phyloP scores from a whole-genome alignment of 2,329 filamentous ascomycete genomes.

The Aspergillus aculeatus region DNA sequence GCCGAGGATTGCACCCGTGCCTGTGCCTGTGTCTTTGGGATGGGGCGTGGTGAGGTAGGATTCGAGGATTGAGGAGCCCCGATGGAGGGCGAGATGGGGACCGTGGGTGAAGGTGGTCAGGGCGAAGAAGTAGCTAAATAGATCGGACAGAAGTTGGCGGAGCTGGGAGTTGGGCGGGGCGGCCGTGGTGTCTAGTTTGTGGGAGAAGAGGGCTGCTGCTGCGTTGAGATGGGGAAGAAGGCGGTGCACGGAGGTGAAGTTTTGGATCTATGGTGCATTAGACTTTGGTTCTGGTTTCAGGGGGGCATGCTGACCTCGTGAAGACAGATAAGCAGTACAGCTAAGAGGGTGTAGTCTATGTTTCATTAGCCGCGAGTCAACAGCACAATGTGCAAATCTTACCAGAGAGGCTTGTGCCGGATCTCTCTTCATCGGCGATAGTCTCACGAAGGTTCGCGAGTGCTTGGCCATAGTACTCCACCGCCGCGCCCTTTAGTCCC shows the following conservation, averaged over 20 bases:
- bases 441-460: neutral
- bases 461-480: conserved; percentile 8
- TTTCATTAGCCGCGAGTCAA: neutral
- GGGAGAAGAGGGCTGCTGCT: conserved; percentile 6
- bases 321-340: conserved; percentile 8
- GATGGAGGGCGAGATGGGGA: neutral
- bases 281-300: neutral
- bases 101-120: conserved; percentile 6
- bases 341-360: conserved; percentile 7
- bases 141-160: conserved; percentile 1
- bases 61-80: conserved; percentile 1
- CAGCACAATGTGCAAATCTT: neutral
- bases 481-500: neutral
- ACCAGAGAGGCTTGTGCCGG: neutral
- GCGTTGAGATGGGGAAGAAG: conserved; percentile 12
- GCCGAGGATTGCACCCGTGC: conserved; percentile 2
- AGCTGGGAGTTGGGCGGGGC: neutral
- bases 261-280: conserved; percentile 6
- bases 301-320: conserved; percentile 2
- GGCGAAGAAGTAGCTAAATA: conserved; percentile 13
- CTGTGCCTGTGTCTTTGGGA: too few relatives aligned
- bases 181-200: neutral
- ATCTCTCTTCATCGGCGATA: neutral
- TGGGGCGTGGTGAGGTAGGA: neutral
- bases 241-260: conserved; percentile 2